Evolutionary conservation across 805 yeast genomes (phyloP).

Genomic region (Hanseniaspora lachancei): DNA sequence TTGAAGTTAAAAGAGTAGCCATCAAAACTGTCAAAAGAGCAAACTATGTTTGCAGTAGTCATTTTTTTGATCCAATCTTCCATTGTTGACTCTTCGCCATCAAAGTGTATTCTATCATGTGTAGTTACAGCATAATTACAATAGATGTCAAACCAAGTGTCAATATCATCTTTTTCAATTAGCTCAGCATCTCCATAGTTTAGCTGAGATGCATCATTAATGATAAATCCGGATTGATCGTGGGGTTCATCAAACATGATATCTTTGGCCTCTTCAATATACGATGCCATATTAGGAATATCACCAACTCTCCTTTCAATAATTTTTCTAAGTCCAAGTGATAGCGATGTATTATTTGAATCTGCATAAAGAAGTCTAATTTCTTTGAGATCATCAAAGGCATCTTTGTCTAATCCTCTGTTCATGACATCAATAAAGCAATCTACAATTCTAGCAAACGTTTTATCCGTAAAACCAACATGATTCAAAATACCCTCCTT

Average conservation of each 20-base stretch:
- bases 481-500: background rate
- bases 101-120: background rate
- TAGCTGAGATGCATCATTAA: background rate
- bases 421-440: background rate
- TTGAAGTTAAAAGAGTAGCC: background rate
- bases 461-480: background rate
- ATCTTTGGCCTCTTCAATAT: background rate
- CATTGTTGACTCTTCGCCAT: background rate
- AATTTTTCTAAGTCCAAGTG: background rate
- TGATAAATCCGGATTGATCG: too few relatives aligned
- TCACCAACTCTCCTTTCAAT: background rate
- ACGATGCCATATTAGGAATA: background rate
- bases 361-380: background rate
- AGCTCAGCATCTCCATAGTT: background rate
- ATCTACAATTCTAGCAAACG: background rate
- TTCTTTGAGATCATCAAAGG: background rate
- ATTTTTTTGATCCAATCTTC: background rate
- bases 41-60: background rate
- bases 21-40: background rate
- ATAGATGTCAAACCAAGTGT: background rate
- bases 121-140: background rate
- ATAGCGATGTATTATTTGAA: background rate
- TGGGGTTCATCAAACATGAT: background rate
- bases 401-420: background rate
- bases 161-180: background rate